A percentile compares a stretch with the other conserved stretches of the same genome.
phyloP scores from a whole-genome alignment of 179 eudicot genomes.

The Beta lomatogona region DNA sequence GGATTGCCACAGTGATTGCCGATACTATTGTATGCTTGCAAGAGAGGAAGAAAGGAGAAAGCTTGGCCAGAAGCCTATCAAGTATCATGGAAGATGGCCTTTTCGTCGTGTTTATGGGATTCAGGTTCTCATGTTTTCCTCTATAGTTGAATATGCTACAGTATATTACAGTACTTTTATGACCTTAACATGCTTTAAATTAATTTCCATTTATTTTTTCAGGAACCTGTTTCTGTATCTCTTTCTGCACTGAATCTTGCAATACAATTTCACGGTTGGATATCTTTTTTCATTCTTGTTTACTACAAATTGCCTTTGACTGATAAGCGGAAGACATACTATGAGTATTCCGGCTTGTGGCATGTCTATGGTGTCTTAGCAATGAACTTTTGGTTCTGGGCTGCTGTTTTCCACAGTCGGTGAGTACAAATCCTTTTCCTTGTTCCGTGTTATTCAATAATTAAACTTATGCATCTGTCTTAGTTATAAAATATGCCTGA shows the following conservation, averaged over 20 bases:
- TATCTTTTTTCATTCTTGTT: constrained; percentile 67
- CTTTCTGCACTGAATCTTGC: constrained; percentile 82
- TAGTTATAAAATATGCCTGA: neutral
- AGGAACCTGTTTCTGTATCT: constrained; percentile 91
- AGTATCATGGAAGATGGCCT: constrained; percentile 96
- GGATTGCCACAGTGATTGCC: constrained; percentile 85
- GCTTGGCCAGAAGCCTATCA: constrained; percentile 68
- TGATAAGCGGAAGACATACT: constrained; percentile 56
- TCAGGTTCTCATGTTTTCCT: constrained; percentile 53
- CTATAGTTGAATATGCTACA: neutral
- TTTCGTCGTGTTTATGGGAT: constrained; percentile 73
- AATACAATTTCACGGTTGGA: constrained; percentile 91
- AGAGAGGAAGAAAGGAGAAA: constrained; percentile 73
- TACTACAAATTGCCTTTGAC: constrained; percentile 68
- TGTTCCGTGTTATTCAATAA: constrained; percentile 1
- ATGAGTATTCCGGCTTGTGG: constrained; percentile 70
- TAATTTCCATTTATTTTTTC: constrained; percentile 13
- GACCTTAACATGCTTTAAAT: neutral
- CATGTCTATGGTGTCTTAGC: constrained; percentile 71
- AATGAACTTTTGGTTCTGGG: constrained; percentile 93
- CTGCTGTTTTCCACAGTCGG: constrained; percentile 82
- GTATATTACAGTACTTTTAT: neutral
- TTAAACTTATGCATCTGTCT: neutral
- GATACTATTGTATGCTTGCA: constrained; percentile 75
- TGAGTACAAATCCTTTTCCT: constrained; percentile 32